Evolutionary conservation across 208 protist species (phyloP).

Genomic region (Leishmania martiniquensis): DNA sequence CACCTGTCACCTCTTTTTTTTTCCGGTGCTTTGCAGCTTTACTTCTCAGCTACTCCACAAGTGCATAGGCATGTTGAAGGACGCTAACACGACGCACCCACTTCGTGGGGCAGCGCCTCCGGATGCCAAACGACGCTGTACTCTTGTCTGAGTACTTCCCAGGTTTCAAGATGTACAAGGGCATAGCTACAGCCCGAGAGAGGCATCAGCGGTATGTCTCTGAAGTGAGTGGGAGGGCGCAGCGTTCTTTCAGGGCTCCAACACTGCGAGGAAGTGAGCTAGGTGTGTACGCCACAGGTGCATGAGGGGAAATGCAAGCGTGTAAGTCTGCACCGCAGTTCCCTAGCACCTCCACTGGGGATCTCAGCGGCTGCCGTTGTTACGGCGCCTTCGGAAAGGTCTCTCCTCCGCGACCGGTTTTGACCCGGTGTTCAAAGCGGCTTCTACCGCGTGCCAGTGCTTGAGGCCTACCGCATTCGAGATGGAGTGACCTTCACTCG

Average conservation of each 20-base stretch:
- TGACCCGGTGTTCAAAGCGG: not conserved
- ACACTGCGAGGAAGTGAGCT: slow-evolving; percentile 32
- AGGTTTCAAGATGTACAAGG: slow-evolving; percentile 34
- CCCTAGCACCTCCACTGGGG: not conserved
- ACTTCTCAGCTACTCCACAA: not conserved
- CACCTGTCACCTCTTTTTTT: slow-evolving; percentile 1
- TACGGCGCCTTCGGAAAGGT: not conserved
- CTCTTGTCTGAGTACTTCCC: slow-evolving; percentile 49
- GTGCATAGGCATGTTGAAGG: slow-evolving; percentile 55
- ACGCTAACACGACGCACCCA: slow-evolving; percentile 38
- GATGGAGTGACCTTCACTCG: not conserved
- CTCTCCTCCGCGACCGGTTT: not conserved
- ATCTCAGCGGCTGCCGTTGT: not conserved
- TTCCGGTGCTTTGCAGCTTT: not conserved
- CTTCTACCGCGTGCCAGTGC: not conserved
- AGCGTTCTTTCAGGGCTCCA: slow-evolving; percentile 34
- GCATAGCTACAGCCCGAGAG: slow-evolving; percentile 36
- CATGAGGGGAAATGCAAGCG: not conserved
- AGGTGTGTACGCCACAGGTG: not conserved
- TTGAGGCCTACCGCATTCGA: not conserved
- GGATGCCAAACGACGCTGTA: slow-evolving; percentile 32
- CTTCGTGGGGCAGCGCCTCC: slow-evolving; percentile 33
- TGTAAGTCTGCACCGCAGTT: not conserved
- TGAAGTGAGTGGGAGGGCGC: slow-evolving; percentile 34
- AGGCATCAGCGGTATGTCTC: slow-evolving; percentile 45